phyloP scores from a whole-genome alignment of 116 monocot species.

The Phalaenopsis hybrid region DNA sequence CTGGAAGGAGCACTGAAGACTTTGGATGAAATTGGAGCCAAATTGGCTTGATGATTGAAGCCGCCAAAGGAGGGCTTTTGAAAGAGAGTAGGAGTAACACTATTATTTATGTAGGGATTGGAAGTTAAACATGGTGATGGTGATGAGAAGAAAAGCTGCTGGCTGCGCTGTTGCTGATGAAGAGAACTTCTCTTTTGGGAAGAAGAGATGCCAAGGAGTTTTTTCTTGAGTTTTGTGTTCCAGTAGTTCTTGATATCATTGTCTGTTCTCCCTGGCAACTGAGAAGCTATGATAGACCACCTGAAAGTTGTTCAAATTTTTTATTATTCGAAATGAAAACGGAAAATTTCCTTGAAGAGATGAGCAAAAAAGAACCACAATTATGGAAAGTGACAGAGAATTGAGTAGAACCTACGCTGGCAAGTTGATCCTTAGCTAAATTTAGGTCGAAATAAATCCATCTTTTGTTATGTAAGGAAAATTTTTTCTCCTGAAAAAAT shows the following conservation, averaged over 20 bases:
- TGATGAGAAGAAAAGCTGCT: background rate
- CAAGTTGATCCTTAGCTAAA: too few relatives aligned
- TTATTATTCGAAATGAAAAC: background rate
- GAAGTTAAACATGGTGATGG: background rate
- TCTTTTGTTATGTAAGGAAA: too few relatives aligned
- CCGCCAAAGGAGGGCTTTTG: background rate
- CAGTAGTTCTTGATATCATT: conserved; percentile 10
- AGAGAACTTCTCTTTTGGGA: background rate
- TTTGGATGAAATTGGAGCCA: background rate
- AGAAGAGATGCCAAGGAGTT: conserved; percentile 6
- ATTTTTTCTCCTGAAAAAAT: too few relatives aligned
- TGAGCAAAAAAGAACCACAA: too few relatives aligned
- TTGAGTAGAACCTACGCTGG: too few relatives aligned
- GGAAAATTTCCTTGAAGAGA: background rate
- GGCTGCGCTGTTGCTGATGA: background rate
- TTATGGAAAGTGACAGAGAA: too few relatives aligned
- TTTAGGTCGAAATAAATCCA: too few relatives aligned
- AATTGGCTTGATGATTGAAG: background rate
- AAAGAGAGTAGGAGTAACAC: background rate
- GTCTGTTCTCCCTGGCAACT: conserved; percentile 7
- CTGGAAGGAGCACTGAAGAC: background rate
- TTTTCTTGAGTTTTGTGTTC: conserved; percentile 9
- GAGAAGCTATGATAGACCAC: conserved; percentile 13
- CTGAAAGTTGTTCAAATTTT: background rate
- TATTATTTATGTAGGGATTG: background rate